A percentile compares a stretch with the other conserved stretches of the same genome.
phyloP scores from a whole-genome alignment of 1,139 yeast species.

The Trichomonascaceae sp. region DNA sequence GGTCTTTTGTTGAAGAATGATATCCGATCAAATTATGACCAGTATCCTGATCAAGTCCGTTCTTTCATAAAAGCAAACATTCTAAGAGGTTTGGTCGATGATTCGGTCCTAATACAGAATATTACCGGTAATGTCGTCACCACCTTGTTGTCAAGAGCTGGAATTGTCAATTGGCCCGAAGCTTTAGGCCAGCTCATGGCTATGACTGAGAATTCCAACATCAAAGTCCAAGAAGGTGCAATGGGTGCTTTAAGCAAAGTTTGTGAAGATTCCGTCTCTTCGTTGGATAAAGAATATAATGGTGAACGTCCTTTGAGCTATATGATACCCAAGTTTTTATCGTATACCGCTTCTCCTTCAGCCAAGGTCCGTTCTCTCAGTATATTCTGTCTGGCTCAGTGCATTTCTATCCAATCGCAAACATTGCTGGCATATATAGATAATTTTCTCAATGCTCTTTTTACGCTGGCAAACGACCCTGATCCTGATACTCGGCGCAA shows the following conservation, averaged over 20 bases:
- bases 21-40: conserved; percentile 37
- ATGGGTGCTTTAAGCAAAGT: conserved; percentile 77
- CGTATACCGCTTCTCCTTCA: conserved; percentile 37
- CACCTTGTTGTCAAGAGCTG: conserved; percentile 66
- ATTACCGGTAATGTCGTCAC: conserved; percentile 90
- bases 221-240: conserved; percentile 60
- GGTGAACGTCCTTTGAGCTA: conserved; percentile 65
- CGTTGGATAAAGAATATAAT: conserved; percentile 54
- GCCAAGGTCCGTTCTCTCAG: conserved; percentile 56
- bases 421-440: conserved; percentile 61
- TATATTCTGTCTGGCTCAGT: conserved; percentile 70
- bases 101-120: conserved; percentile 61
- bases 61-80: conserved; percentile 57
- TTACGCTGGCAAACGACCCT: conserved; percentile 46
- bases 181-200: conserved; percentile 62
- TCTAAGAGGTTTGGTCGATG: conserved; percentile 60
- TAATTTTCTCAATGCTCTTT: conserved; percentile 55
- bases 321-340: conserved; percentile 60
- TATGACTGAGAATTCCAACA: conserved; percentile 41
- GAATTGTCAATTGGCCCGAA: conserved; percentile 69
- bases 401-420: conserved; percentile 63
- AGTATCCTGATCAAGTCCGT: conserved; percentile 34
- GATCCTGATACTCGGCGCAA: conserved; percentile 60
- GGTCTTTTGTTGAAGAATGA: conserved; percentile 80
- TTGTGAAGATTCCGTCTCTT: conserved; percentile 70